Base-by-base conservation (phyloP, 139 green algal species). In the Diplosphaera chodatii region DNA sequence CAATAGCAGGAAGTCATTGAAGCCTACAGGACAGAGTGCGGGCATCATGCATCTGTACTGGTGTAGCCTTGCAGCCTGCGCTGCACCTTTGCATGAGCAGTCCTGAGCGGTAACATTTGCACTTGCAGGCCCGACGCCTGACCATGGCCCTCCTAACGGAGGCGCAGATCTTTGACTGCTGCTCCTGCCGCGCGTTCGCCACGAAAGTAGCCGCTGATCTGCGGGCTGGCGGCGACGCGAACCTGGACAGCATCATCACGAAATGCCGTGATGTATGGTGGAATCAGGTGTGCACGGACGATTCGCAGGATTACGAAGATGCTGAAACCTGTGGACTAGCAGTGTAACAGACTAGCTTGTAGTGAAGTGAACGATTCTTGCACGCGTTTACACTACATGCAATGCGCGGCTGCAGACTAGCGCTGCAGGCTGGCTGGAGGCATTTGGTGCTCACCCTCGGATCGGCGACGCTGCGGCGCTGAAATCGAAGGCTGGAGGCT, bases 371-470 rank as follows among this genome's bases (percentile, higher is more conserved):
- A n/a, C n/a, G n/a, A n/a, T n/a, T n/a, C n/a, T n/a, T n/a, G n/a
- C n/a, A n/a, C n/a, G n/a, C n/a, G n/a, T n/a, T n/a, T n/a, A n/a
- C n/a, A n/a, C n/a, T n/a, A n/a, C n/a, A n/a, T n/a, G n/a, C n/a
- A n/a, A n/a, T n/a, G n/a, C n/a, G n/a, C 18, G 8, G 13, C 13
- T 59, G 48, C 48, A 59, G 48, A 59, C 48, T 10, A 59, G 59
- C 15, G 69, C 92, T 1, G 22, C 71, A 0, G 89, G 85, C 30
- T 98, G 93, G 93, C 77, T 97, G 32, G 83, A 91, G 40, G 93
- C 93, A 1, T 96, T 98, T 74, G 79, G 77, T 28, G 92, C 87
- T 0, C 93, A 98, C 72, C 93, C 93, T 1, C 74, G 84, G 15
- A 96, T 98, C 63, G 93, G 93, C 15, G 90, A 97, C 66, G 72